Conservation (phyloP, 768 basidiomycete genomes). For the Scleroderma citrinum region DNA sequence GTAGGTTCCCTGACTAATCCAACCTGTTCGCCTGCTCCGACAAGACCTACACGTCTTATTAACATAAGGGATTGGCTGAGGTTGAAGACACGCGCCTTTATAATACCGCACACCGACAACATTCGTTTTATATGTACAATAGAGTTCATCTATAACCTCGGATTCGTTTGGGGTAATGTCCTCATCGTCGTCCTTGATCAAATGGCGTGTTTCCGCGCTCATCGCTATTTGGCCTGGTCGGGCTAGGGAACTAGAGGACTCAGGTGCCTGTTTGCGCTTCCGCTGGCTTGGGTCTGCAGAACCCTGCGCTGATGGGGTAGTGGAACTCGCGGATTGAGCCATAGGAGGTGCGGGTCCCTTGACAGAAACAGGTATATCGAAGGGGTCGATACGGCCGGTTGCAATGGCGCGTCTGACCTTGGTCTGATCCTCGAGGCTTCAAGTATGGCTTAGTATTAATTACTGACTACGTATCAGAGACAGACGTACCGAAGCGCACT, state of each 20-base stretch:
- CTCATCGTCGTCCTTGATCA: constrained; percentile 34
- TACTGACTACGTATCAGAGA: not conserved
- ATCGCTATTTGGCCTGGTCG: constrained; percentile 4
- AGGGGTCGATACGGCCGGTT: constrained; percentile 45
- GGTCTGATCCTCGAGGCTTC: constrained; percentile 53
- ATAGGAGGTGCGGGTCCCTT: constrained; percentile 10
- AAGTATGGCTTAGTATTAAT: not conserved
- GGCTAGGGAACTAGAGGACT: constrained; percentile 8
- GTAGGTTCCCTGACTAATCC: constrained; percentile 56
- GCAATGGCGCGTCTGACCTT: constrained; percentile 59
- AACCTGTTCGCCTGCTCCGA: constrained; percentile 76
- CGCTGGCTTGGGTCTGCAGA: constrained; percentile 23
- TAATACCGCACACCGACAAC: constrained; percentile 88
- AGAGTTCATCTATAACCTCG: constrained; percentile 61
- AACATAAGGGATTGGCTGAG: not conserved
- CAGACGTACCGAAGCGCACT: constrained; percentile 41
- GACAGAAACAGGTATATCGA: constrained; percentile 50
- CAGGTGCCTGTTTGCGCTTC: constrained; percentile 40
- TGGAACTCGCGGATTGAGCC: not conserved
- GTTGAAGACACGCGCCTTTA: constrained; percentile 37
- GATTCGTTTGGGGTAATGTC: constrained; percentile 39
- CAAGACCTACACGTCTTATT: constrained; percentile 50
- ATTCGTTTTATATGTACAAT: constrained; percentile 49
- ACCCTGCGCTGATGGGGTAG: constrained; percentile 4
- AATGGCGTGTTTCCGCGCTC: not conserved